Conservation (phyloP, 1,139 yeast species). For the Yamadazyma sp. region DNA sequence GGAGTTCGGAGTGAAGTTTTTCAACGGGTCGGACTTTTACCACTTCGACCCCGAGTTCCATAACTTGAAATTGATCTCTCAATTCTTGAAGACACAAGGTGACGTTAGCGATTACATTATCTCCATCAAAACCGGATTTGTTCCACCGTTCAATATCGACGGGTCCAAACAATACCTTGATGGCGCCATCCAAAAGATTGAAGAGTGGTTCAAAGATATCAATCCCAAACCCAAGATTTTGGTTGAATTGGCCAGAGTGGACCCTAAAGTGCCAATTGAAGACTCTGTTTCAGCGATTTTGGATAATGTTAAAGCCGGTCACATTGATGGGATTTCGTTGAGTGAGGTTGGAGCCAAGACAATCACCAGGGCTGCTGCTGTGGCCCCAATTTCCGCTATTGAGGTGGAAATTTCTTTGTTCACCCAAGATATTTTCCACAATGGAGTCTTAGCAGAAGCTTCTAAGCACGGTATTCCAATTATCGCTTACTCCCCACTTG, state of each 20-base stretch:
- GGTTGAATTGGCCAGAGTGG: slow-evolving; percentile 71
- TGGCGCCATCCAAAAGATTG: slow-evolving; percentile 50
- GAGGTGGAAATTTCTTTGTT: slow-evolving; percentile 75
- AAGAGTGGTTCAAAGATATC: slow-evolving; percentile 37
- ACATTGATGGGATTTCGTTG: slow-evolving; percentile 63
- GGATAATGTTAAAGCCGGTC: slow-evolving; percentile 53
- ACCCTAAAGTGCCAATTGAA: slow-evolving; percentile 45
- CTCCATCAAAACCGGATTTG: slow-evolving; percentile 48
- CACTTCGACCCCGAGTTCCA: slow-evolving; percentile 33
- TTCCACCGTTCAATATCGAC: slow-evolving; percentile 37
- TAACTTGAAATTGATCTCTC: slow-evolving; percentile 6
- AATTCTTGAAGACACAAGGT: slow-evolving; percentile 4
- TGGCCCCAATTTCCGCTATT: slow-evolving; percentile 57
- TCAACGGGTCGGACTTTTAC: slow-evolving; percentile 79
- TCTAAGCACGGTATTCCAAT: slow-evolving; percentile 54
- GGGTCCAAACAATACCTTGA: slow-evolving; percentile 48
- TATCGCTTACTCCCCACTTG: slow-evolving; percentile 77
- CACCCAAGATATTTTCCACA: slow-evolving; percentile 52
- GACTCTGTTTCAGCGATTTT: slow-evolving; percentile 50
- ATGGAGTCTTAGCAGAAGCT: slow-evolving; percentile 59
- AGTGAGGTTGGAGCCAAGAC: slow-evolving; percentile 68
- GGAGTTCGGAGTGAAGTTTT: slow-evolving; percentile 50
- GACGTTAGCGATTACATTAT: slow-evolving; percentile 42
- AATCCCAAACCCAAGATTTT: slow-evolving; percentile 42
- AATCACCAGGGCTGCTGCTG: slow-evolving; percentile 50